Base-by-base conservation (phyloP, 305 asterid species). In the Fraxinus angustifolia region DNA sequence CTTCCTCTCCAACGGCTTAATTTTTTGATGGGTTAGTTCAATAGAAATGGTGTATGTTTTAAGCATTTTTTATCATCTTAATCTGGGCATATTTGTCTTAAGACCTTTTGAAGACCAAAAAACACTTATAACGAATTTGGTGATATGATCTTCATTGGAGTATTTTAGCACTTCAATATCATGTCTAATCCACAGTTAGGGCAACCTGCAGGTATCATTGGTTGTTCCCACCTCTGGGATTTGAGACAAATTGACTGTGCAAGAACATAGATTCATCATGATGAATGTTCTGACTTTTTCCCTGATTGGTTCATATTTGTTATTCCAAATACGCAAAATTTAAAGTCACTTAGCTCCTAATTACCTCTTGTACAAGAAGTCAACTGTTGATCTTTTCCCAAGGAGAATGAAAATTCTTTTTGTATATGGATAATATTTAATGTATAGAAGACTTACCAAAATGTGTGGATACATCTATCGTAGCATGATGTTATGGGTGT, bases 1-100 rank as follows among this genome's bases (percentile, higher is more conserved):
- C 31, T 33, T 70, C 23, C 33, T 62, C 34, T 65, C 72, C 4
- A 62, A 23, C 5, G 7, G 2, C 72, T 26, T 26, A 8, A 23
- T 3, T 65, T 58, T 58, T 58, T 21, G 68, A 58, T 58, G 68
- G 68, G 35, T 1, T 70, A 6, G 38, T 33, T 70, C 75, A 70
- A 31, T 70, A 16, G 26, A 31, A 30, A 70, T 68, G 21, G 11
- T 79, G 48, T 16, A 77, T 82, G 50, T 68, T 81, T 78, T 71
- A 65, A 71, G 58, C 75, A 79, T 78, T 34, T 34, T 76, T 78
- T 56, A 48, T 73, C 73, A 77, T 82, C 80, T 80, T 65, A 23
- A 72, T 56, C 48, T 82, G 76, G 68, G 56, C 53, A 12, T 58
- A 81, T n/a, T 56, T 53, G 42, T 71, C 77, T 53, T 75, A 83